phyloP scores from a whole-genome alignment of 352 stramenopile species.

The Phytophthora pinifolia region DNA sequence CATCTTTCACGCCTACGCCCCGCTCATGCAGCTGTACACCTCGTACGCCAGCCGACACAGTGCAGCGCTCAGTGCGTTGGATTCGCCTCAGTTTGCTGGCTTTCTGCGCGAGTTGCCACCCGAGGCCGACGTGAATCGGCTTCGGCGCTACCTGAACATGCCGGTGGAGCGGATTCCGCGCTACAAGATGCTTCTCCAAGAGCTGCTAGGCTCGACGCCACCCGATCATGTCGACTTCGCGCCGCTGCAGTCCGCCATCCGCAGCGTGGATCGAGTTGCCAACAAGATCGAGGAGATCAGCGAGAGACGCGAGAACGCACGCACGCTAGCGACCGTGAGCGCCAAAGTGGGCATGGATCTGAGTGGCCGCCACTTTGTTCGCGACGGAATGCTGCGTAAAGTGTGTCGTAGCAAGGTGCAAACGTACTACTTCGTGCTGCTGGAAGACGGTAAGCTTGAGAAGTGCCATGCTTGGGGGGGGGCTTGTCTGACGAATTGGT shows the following conservation, averaged over 20 bases:
- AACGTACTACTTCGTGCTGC: slow-evolving; percentile 81
- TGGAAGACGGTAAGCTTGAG: slow-evolving; percentile 70
- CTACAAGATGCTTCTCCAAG: slow-evolving; percentile 83
- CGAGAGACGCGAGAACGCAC: slow-evolving; percentile 61
- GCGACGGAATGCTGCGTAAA: slow-evolving; percentile 82
- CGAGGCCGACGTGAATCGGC: slow-evolving; percentile 57
- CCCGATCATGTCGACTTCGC: slow-evolving; percentile 72
- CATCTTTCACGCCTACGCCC: slow-evolving; percentile 87
- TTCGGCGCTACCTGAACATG: slow-evolving; percentile 85
- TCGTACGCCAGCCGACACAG: slow-evolving; percentile 85
- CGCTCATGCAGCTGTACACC: slow-evolving; percentile 84
- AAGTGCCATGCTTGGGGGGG: not conserved
- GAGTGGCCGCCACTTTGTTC: slow-evolving; percentile 60
- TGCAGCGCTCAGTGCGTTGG: slow-evolving; percentile 62
- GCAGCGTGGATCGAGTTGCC: slow-evolving; percentile 72
- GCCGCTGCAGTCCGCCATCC: slow-evolving; percentile 71
- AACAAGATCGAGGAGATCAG: slow-evolving; percentile 85
- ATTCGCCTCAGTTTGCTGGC: slow-evolving; percentile 67
- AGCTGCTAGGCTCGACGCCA: slow-evolving; percentile 69
- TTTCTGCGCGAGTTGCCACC: slow-evolving; percentile 76
- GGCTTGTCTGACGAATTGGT: not conserved
- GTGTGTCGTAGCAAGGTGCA: slow-evolving; percentile 85
- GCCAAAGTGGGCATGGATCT: slow-evolving; percentile 73
- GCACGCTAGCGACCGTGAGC: slow-evolving; percentile 61
- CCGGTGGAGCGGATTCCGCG: slow-evolving; percentile 84